Percentiles rank a stretch among this genome's conserved stretches.
Conservation (phyloP, 345 rosid species). For the Eucalyptus marginata region DNA sequence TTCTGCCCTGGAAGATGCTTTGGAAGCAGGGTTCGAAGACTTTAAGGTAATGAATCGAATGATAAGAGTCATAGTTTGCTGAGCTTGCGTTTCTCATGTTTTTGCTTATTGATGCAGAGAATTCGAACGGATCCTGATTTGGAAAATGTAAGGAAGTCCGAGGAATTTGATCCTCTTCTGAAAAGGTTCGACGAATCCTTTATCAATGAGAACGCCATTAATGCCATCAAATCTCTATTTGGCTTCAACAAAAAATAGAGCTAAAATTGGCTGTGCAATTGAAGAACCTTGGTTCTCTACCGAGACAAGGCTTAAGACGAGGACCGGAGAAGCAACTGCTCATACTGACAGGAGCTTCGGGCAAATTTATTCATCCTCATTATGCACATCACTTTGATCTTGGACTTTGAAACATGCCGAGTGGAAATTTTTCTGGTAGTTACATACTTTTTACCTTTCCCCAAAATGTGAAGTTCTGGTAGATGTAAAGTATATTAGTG, state of each 20-base stretch:
- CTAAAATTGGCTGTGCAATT: neutral
- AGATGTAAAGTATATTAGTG: neutral
- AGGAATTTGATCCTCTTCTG: slow-evolving; percentile 58
- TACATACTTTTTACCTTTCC: neutral
- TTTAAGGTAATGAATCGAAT: slow-evolving; percentile 46
- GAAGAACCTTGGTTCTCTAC: neutral
- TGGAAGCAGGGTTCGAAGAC: slow-evolving; percentile 77
- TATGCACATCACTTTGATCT: neutral
- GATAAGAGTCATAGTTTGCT: neutral
- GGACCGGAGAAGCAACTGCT: neutral
- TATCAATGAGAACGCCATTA: slow-evolving; percentile 87
- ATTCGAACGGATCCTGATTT: slow-evolving; percentile 86
- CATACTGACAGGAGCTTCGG: neutral
- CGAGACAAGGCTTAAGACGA: neutral
- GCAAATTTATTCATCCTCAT: neutral
- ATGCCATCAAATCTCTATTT: slow-evolving; percentile 85
- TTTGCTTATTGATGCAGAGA: slow-evolving; percentile 36
- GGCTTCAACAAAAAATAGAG: slow-evolving; percentile 68
- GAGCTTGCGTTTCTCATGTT: neutral
- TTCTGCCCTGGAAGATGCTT: slow-evolving; percentile 86
- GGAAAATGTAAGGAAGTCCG: slow-evolving; percentile 38
- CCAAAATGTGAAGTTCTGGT: neutral
- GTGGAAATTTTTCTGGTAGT: neutral
- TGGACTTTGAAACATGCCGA: neutral
- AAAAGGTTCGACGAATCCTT: slow-evolving; percentile 89